These are phyloP conservation scores for Aspergillus panamensis DNA, from an alignment of 495 filamentous ascomycete species.

Conservation along the genomic window DNA sequence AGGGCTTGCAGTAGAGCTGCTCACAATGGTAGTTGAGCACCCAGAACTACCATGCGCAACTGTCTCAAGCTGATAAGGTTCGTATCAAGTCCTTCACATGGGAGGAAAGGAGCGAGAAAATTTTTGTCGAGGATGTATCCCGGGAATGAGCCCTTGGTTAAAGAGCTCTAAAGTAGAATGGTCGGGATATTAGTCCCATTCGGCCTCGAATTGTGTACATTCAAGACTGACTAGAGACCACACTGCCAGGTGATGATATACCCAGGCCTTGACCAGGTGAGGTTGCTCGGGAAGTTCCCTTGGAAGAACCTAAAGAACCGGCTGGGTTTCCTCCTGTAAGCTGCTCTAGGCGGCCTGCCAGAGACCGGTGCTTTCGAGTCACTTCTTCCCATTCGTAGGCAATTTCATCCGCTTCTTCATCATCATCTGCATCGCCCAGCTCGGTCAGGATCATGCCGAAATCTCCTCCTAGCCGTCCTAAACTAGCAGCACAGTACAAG, in stretches of 20 bases:
- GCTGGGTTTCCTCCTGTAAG: slow-evolving; percentile 46
- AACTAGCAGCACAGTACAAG: slow-evolving; percentile 88
- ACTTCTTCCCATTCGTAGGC: slow-evolving; percentile 82
- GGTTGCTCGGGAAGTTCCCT: slow-evolving; percentile 17
- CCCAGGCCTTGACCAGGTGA: slow-evolving; percentile 9
- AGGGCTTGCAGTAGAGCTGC: too few relatives aligned
- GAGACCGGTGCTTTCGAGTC: slow-evolving; percentile 80
- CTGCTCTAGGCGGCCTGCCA: slow-evolving; percentile 83
- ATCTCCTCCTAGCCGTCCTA: slow-evolving; percentile 88
- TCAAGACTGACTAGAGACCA: slow-evolving; percentile 1
- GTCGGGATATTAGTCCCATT: not conserved
- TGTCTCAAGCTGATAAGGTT: too few relatives aligned
- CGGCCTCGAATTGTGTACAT: not conserved
- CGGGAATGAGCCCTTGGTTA: not conserved
- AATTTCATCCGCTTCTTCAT: slow-evolving; percentile 45
- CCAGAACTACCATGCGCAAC: too few relatives aligned
- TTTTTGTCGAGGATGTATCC: too few relatives aligned
- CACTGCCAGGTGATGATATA: not conserved
- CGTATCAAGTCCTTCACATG: too few relatives aligned
- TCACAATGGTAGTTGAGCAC: too few relatives aligned
- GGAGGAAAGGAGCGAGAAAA: too few relatives aligned
- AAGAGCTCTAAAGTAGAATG: not conserved
- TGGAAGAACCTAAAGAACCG: slow-evolving; percentile 18
- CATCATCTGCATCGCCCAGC: slow-evolving; percentile 56
- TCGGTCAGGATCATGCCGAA: slow-evolving; percentile 84